Conservation (phyloP, 768 basidiomycete species). For the Hygrophoropsis aurantiaca region DNA sequence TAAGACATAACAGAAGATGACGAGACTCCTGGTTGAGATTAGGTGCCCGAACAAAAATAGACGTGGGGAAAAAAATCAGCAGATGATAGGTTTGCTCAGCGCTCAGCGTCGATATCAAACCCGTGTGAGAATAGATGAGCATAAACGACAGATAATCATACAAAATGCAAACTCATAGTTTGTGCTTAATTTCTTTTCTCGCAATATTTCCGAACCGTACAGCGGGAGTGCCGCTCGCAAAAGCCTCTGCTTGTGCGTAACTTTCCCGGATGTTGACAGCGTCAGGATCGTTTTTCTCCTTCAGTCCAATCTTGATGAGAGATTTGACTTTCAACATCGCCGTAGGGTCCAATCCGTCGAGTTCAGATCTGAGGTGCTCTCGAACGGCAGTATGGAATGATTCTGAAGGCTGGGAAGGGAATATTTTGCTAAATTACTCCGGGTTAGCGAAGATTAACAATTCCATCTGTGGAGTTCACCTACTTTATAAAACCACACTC, state of each 20-base stretch:
- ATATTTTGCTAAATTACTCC: slow-evolving; percentile 49
- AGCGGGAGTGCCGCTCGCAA: slow-evolving; percentile 58
- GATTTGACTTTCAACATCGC: slow-evolving; percentile 54
- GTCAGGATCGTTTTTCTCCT: slow-evolving; percentile 64
- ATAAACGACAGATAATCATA: neutral
- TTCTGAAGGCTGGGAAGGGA: slow-evolving; percentile 49
- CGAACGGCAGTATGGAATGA: slow-evolving; percentile 56
- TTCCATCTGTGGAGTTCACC: slow-evolving; percentile 7
- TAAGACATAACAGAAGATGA: neutral
- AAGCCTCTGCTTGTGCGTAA: slow-evolving; percentile 66
- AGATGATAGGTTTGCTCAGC: neutral
- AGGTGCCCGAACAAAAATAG: slow-evolving; percentile 1
- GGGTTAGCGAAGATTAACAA: too few relatives aligned
- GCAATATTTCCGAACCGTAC: slow-evolving; percentile 57
- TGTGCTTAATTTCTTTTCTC: slow-evolving; percentile 65
- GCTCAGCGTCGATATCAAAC: too few relatives aligned
- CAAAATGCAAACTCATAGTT: slow-evolving; percentile 37
- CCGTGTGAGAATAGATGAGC: too few relatives aligned
- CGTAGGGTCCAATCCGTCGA: slow-evolving; percentile 55
- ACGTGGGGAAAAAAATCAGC: too few relatives aligned
- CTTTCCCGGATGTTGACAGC: slow-evolving; percentile 67
- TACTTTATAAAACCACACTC: slow-evolving; percentile 68
- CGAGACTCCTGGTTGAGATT: neutral
- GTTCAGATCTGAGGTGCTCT: slow-evolving; percentile 47
- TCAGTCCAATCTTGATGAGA: slow-evolving; percentile 53